Base-by-base conservation (phyloP, 202 grass and related monocot species). In the Sporobolus alterniflorus region DNA sequence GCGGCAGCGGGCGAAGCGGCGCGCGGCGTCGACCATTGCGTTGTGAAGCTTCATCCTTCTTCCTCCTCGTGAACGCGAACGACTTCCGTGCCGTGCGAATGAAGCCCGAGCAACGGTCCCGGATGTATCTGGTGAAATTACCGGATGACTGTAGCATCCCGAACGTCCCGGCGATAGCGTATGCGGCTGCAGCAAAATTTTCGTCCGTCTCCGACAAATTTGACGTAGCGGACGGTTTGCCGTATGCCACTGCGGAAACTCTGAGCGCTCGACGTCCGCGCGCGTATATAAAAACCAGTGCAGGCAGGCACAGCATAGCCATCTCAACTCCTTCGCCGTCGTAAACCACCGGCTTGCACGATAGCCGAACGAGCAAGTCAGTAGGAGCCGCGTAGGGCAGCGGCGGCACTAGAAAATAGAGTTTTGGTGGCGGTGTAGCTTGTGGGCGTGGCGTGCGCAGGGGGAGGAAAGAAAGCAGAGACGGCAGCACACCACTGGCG, bases 371-470 rank as follows among this genome's bases (percentile, higher is more conserved):
- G 5, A 55, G 51, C 25, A 10, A 26, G 54, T 13, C 16, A n/a
- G n/a, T n/a, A n/a, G 54, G 22, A 30, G 59, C 3, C 74, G 28
- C 57, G 59, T 64, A 33, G 63, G 39, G 26, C 57, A 30, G 67
- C 76, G 68, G 26, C 20, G 30, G 76, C 76, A 22, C 76, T 64
- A 18, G 30, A 34, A 78, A 67, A 66, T 8, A 79, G 61, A 52
- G 62, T 10, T 2, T 10, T 9, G 59, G 75, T 11, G 28, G 75
- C 39, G 34, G 61, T 9, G 44, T 28, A 64, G 43, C 41, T n/a
- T 39, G 69, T 67, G 41, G 22, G 73, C 65, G 85, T 39, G 79
- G 85, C 28, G 85, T 36, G 11, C 43, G 75, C n/a, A 31, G 13
- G 17, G 6, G 51, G 11, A 0, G 41, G 13, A 14, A 28, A 11